Conservation (phyloP, 345 rosid genomes). For the Lepidium sativum region DNA sequence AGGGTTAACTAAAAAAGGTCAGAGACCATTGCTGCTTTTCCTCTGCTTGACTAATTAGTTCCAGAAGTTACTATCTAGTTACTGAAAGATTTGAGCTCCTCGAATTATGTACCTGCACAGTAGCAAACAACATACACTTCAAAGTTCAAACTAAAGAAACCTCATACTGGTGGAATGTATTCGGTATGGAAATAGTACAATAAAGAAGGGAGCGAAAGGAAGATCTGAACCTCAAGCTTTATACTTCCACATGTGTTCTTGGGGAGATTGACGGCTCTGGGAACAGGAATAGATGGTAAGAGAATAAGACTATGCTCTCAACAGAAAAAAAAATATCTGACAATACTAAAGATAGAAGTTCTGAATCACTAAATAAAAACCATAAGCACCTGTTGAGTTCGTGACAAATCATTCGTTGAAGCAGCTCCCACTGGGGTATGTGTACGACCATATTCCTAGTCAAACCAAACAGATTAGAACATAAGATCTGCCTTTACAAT, state of each 20-base stretch:
- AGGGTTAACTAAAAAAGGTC: neutral
- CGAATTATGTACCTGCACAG: constrained; percentile 21
- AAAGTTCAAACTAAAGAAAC: constrained; percentile 1
- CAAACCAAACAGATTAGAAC: constrained; percentile 11
- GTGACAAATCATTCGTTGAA: constrained; percentile 43
- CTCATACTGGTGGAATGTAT: neutral
- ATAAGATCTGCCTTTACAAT: neutral
- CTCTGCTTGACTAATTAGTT: constrained; percentile 12
- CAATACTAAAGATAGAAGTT: neutral
- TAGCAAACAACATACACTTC: neutral
- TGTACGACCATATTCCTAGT: constrained; percentile 55
- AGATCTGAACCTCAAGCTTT: constrained; percentile 55
- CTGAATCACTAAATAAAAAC: neutral
- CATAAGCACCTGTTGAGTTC: constrained; percentile 53
- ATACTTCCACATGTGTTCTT: constrained; percentile 70
- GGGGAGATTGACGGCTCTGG: constrained; percentile 50
- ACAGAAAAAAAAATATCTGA: neutral
- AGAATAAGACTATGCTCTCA: neutral
- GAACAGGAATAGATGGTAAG: constrained; percentile 7
- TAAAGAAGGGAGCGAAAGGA: constrained; percentile 1
- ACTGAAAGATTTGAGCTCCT: constrained; percentile 4
- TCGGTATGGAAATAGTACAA: neutral
- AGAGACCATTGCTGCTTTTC: constrained; percentile 6
- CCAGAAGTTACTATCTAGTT: constrained; percentile 4
- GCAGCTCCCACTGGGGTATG: constrained; percentile 41